Base-by-base conservation (phyloP, 768 basidiomycete species). In the Tylopilus felleus region DNA sequence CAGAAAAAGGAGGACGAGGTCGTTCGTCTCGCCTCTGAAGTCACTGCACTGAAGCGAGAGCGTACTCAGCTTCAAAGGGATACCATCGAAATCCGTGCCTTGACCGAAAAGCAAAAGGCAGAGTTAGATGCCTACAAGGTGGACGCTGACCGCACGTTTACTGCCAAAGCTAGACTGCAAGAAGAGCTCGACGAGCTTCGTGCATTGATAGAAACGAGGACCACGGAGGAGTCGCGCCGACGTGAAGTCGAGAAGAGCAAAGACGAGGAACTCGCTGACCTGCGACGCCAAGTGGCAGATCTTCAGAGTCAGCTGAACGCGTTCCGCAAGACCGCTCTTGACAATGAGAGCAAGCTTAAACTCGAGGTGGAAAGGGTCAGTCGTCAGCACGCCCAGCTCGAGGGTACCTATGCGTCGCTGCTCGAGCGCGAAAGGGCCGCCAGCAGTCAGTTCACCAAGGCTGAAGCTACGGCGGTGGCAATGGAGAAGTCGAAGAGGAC, bases 131-230 rank as follows among this genome's bases (percentile, higher is more conserved):
- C 80, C 6, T 82, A 82, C 63, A 83, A 77, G 52, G 75, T 77
- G 29, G 84, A 83, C 45, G 41, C 71, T 67, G 67, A 85, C 70
- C 73, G 79, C 33, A 70, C 74, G 2, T 65, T 72, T 10, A 60
- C 60, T 5, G 72, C 78, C 3, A 83, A 82, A 25, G 73, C 73
- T 25, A 88, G 85, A 62, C 74, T 96, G 3, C 85, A 91, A 62
- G 80, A 77, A 38, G 95, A 97, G 69, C 75, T 97, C 12, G 94
- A 96, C 62, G 88, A 91, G 56, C 77, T 98, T 8, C 86, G 94
- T 8, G 74, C 81, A n/a, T 73, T 90, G 14, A 81, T 97, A 74
- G 85, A 86, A 43, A 88, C 90, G 1, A 97, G 93, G 69, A 81
- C 86, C 0, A 86, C 84, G 23, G 94, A 98, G 68, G 94, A 93